These are phyloP conservation scores for Cyclocybe cylindracea DNA, from an alignment of 768 basidiomycete species.

Conservation along the genomic window DNA sequence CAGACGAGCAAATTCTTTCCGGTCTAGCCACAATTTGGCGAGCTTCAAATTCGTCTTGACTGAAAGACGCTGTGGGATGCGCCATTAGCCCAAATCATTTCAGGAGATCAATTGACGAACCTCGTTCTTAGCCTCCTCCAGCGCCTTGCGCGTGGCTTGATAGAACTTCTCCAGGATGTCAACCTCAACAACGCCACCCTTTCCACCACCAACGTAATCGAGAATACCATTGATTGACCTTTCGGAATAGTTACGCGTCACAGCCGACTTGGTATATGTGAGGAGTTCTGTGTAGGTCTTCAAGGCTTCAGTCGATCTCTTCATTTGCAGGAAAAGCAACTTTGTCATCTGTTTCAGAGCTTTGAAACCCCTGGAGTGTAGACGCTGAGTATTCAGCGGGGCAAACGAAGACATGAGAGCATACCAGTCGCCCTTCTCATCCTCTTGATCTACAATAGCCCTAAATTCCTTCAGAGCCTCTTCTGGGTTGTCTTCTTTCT, in stretches of 20 bases:
- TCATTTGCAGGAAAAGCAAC: constrained; percentile 78
- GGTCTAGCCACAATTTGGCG: constrained; percentile 95
- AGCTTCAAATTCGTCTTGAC: constrained; percentile 96
- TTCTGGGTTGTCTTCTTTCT: constrained; percentile 94
- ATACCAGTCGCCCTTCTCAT: constrained; percentile 94
- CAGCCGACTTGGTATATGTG: constrained; percentile 93
- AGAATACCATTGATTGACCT: constrained; percentile 98
- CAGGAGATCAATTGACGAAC: constrained; percentile 39
- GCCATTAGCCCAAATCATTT: neutral
- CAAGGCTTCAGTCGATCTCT: constrained; percentile 82
- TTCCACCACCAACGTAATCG: constrained; percentile 94
- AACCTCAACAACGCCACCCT: constrained; percentile 76
- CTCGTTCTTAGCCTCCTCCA: constrained; percentile 96
- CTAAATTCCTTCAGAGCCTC: constrained; percentile 89
- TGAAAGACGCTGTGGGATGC: constrained; percentile 68
- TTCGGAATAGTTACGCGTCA: constrained; percentile 95
- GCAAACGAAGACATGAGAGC: constrained; percentile 14
- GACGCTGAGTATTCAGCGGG: neutral
- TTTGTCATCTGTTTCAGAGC: constrained; percentile 98
- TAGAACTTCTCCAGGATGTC: constrained; percentile 94
- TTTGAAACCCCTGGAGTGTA: constrained; percentile 87
- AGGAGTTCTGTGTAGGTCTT: constrained; percentile 84
- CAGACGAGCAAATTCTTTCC: constrained; percentile 85
- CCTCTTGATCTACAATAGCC: constrained; percentile 85
- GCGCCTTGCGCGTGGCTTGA: constrained; percentile 84